Evolutionary conservation across 176 grass and related monocot genomes (phyloP).

Genomic region (Echinochloa phyllopogon): DNA sequence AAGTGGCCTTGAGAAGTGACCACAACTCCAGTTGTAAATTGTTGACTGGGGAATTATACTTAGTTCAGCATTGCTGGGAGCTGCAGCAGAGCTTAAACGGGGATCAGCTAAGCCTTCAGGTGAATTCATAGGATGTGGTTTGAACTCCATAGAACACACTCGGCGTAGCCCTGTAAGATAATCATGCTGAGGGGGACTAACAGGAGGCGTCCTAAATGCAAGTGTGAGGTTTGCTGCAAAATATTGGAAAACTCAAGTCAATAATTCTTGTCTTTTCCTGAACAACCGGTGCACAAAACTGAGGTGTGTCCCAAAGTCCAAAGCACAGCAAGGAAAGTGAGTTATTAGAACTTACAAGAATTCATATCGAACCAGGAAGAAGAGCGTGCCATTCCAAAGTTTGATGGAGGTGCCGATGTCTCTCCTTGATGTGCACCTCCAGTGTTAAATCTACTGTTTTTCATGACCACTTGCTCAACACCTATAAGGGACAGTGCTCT

Average conservation of each 20-base stretch:
- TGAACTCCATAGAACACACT: slow-evolving; percentile 95
- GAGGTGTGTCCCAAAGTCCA: slow-evolving; percentile 10
- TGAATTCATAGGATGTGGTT: slow-evolving; percentile 73
- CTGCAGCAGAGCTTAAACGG: slow-evolving; percentile 54
- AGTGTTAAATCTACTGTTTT: slow-evolving; percentile 70
- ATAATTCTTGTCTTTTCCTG: not conserved
- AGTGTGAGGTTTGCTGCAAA: slow-evolving; percentile 74
- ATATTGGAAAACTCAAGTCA: slow-evolving; percentile 13
- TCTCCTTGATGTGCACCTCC: slow-evolving; percentile 66
- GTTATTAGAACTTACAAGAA: slow-evolving; percentile 60
- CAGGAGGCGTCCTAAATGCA: slow-evolving; percentile 94
- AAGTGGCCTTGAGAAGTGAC: slow-evolving; percentile 98
- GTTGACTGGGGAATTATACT: slow-evolving; percentile 68
- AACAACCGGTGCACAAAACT: not conserved
- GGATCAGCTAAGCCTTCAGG: slow-evolving; percentile 90
- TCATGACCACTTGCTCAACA: slow-evolving; percentile 83
- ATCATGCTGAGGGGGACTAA: slow-evolving; percentile 92
- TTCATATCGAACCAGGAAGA: slow-evolving; percentile 99
- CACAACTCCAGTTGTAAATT: slow-evolving; percentile 99
- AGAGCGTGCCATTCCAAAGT: slow-evolving; percentile 85
- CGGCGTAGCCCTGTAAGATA: slow-evolving; percentile 83
- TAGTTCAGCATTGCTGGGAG: slow-evolving; percentile 60
- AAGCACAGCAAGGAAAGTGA: slow-evolving; percentile 36
- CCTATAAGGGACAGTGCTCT: slow-evolving; percentile 83
- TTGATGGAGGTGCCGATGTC: slow-evolving; percentile 62